These are phyloP conservation scores for Trichosporon coremiiforme DNA, from an alignment of 1,284 basidiomycete species.

Conservation along the genomic window DNA sequence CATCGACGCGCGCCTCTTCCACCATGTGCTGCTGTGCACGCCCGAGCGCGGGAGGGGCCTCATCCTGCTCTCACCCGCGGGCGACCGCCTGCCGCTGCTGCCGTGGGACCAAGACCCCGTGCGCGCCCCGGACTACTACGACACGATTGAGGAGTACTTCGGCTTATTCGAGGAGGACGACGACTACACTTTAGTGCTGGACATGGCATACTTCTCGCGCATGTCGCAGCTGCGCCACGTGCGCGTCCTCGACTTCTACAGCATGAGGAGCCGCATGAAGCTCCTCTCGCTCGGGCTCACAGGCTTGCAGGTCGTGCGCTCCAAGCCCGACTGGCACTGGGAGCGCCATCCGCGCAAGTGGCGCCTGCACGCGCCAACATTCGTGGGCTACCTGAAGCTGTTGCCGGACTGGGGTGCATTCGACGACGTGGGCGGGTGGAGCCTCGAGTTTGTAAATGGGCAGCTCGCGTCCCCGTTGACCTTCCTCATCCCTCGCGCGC, in stretches of 20 bases:
- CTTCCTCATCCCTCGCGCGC: slow-evolving; percentile 1
- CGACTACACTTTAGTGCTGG: not conserved
- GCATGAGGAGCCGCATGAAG: slow-evolving; percentile 2
- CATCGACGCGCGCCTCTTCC: not conserved
- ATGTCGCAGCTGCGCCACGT: slow-evolving; percentile 13
- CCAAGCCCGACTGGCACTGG: slow-evolving; percentile 9
- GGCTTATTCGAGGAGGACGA: not conserved
- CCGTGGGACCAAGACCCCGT: slow-evolving; percentile 1
- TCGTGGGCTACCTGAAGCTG: slow-evolving; percentile 7
- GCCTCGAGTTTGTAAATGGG: not conserved
- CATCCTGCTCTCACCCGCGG: not conserved
- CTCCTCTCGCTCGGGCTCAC: not conserved
- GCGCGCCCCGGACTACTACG: slow-evolving; percentile 2
- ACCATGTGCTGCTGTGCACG: slow-evolving; percentile 17
- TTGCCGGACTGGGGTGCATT: slow-evolving; percentile 1
- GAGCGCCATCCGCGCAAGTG: slow-evolving; percentile 4
- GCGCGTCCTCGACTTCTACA: slow-evolving; percentile 12
- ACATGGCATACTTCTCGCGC: not conserved
- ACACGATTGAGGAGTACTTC: slow-evolving; percentile 5
- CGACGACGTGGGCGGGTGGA: slow-evolving; percentile 6
- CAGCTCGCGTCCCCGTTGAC: not conserved
- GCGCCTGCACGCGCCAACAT: not conserved
- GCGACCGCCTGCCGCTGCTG: not conserved
- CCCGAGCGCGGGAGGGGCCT: not conserved
- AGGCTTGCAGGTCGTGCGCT: not conserved